Evolutionary conservation across 768 basidiomycete species (phyloP).

Genomic region (Rhodotorula paludigena): DNA sequence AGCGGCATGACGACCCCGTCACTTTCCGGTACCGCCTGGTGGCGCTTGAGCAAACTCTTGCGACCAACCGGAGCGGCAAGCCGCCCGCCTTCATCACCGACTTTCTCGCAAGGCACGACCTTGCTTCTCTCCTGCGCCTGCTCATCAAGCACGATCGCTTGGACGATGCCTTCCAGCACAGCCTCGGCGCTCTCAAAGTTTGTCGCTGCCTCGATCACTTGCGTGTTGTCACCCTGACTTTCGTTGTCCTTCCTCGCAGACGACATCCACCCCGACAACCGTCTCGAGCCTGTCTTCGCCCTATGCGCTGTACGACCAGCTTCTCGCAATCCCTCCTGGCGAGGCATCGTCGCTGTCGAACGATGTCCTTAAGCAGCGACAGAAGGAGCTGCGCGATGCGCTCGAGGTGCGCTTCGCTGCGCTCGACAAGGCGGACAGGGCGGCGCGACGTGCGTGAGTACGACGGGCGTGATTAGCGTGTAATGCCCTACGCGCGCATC

Average conservation of each 20-base stretch:
- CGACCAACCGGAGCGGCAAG: constrained; percentile 55
- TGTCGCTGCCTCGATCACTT: constrained; percentile 10
- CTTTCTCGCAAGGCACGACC: constrained; percentile 59
- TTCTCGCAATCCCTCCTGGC: constrained; percentile 51
- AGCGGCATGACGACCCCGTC: constrained; percentile 66
- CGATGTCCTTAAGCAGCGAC: constrained; percentile 21
- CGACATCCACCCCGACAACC: constrained; percentile 48
- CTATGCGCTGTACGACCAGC: constrained; percentile 76
- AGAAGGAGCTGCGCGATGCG: constrained; percentile 18
- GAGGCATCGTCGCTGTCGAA: constrained; percentile 17
- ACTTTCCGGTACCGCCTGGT: constrained; percentile 73
- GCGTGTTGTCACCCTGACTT: constrained; percentile 49
- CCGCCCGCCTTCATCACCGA: constrained; percentile 81
- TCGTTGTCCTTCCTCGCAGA: constrained; percentile 54
- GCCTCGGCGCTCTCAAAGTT: constrained; percentile 54
- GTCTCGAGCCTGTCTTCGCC: constrained; percentile 70
- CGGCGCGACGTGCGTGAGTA: too few species aligned
- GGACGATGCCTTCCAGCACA: constrained; percentile 59
- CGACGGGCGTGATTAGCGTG: constrained; percentile 47
- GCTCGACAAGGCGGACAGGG: constrained; percentile 17
- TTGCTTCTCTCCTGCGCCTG: constrained; percentile 75
- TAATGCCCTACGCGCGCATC: too few species aligned
- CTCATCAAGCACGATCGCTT: constrained; percentile 74
- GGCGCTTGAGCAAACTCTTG: constrained; percentile 69
- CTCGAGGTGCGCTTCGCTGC: constrained; percentile 1